Evolutionary conservation across 2,329 filamentous ascomycete genomes (phyloP).

Genomic region (Pyrenophora seminiperda): DNA sequence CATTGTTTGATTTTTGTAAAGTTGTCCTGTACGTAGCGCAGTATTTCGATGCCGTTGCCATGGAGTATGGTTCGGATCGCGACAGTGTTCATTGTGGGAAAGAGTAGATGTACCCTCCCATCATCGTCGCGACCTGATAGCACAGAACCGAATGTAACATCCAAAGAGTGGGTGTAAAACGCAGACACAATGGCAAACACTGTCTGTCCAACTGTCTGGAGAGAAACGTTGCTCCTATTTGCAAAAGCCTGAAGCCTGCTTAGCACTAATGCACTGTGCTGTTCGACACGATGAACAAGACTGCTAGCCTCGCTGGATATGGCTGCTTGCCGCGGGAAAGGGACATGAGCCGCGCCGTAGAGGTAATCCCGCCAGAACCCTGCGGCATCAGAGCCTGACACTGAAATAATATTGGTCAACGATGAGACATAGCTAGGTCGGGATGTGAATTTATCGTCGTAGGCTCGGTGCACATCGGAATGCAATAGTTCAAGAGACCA

Average conservation of each 20-base stretch:
- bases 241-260: slow-evolving; percentile 64
- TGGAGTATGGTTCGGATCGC: slow-evolving; percentile 74
- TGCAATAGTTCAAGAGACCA: slow-evolving; percentile 80
- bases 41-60: slow-evolving; percentile 66
- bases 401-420: slow-evolving; percentile 60
- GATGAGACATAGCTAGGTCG: slow-evolving; percentile 60
- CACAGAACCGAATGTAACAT: slow-evolving; percentile 81
- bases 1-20: slow-evolving; percentile 69
- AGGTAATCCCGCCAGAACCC: slow-evolving; percentile 76
- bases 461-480: slow-evolving; percentile 69
- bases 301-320: slow-evolving; percentile 2
- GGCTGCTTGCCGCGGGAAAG: slow-evolving; percentile 45
- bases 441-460: slow-evolving; percentile 52
- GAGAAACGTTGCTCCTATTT: slow-evolving; percentile 67
- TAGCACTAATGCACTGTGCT: slow-evolving; percentile 51
- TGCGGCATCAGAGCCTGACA: slow-evolving; percentile 54
- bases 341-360: slow-evolving; percentile 53
- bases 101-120: slow-evolving; percentile 69
- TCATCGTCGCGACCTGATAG: slow-evolving; percentile 83
- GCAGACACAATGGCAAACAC: slow-evolving; percentile 77
- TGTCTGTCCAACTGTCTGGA: slow-evolving; percentile 77
- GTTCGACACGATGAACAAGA: slow-evolving; percentile 54
- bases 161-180: slow-evolving; percentile 65
- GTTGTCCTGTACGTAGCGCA: slow-evolving; percentile 74
- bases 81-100: slow-evolving; percentile 93